phyloP scores from a whole-genome alignment of 768 basidiomycete species.

The Gloeostereum incarnatum region DNA sequence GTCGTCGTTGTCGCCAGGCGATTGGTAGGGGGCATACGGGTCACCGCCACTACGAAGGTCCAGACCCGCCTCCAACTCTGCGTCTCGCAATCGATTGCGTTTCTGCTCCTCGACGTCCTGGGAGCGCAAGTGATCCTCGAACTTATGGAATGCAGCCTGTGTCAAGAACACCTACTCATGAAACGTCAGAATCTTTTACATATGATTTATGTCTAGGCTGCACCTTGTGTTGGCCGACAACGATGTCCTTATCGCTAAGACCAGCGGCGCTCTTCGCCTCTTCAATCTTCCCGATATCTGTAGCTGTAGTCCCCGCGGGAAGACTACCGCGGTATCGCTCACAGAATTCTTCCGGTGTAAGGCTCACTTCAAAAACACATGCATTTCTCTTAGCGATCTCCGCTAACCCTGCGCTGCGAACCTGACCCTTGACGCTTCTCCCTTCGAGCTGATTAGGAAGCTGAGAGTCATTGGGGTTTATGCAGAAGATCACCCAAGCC shows the following conservation, averaged over 20 bases:
- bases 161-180: slow-evolving; percentile 73
- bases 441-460: slow-evolving; percentile 92
- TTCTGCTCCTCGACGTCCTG: slow-evolving; percentile 83
- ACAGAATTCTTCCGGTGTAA: slow-evolving; percentile 82
- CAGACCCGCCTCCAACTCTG: slow-evolving; percentile 63
- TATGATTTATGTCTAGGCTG: too few species aligned
- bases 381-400: slow-evolving; percentile 65
- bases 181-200: slow-evolving; percentile 2
- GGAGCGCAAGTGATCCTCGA: slow-evolving; percentile 82
- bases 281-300: slow-evolving; percentile 49
- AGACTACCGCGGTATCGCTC: slow-evolving; percentile 73
- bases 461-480: slow-evolving; percentile 94
- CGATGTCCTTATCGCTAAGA: slow-evolving; percentile 62
- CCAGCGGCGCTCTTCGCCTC: slow-evolving; percentile 47
- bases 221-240: slow-evolving; percentile 80
- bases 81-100: slow-evolving; percentile 68
- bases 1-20: slow-evolving; percentile 31
- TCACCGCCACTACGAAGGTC: slow-evolving; percentile 48
- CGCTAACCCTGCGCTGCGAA: slow-evolving; percentile 69
- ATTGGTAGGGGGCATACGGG: slow-evolving; percentile 71
- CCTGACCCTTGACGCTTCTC: slow-evolving; percentile 85
- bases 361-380: slow-evolving; percentile 71
- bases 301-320: slow-evolving; percentile 38
- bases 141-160: slow-evolving; percentile 73
- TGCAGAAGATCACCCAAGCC: slow-evolving; percentile 85